Percentiles rank a stretch among this genome's conserved stretches.
These are phyloP conservation scores for Vaccinium corymbosum DNA, from an alignment of 148 eudicot species.

Conservation along the genomic window DNA sequence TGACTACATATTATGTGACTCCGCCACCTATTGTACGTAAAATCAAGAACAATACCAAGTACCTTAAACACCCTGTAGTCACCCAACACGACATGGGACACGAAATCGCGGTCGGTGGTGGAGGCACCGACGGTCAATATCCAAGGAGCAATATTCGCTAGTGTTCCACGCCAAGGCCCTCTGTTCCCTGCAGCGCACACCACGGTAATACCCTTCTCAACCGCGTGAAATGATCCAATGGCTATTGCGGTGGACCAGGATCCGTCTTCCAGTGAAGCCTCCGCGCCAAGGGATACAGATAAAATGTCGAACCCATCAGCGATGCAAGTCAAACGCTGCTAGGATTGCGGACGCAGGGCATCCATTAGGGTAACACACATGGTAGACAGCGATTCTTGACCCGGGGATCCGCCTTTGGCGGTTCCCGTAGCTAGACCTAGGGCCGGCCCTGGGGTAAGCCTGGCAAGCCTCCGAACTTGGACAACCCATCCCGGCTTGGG, in stretches of 20 bases:
- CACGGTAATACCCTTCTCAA: constrained; percentile 61
- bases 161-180: constrained; percentile 43
- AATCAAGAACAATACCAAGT: neutral
- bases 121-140: constrained; percentile 68
- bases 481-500: no score
- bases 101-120: constrained; percentile 59
- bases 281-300: constrained; percentile 58
- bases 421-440: constrained; percentile 53
- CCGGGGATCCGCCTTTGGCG: constrained; percentile 67
- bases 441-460: no score
- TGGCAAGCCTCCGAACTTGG: no score
- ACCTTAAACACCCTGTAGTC: constrained; percentile 42
- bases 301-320: constrained; percentile 65
- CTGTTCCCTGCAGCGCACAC: constrained; percentile 68
- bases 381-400: constrained; percentile 59
- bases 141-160: constrained; percentile 75
- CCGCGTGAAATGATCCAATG: constrained; percentile 70
- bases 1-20: neutral
- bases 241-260: constrained; percentile 48
- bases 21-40: neutral
- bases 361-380: constrained; percentile 40
- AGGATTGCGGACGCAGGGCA: constrained; percentile 59
- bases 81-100: constrained; percentile 47
- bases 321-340: constrained; percentile 69
- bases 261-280: constrained; percentile 18